phyloP scores from a whole-genome alignment of 306 rosid species.

The Benincasa hispida region DNA sequence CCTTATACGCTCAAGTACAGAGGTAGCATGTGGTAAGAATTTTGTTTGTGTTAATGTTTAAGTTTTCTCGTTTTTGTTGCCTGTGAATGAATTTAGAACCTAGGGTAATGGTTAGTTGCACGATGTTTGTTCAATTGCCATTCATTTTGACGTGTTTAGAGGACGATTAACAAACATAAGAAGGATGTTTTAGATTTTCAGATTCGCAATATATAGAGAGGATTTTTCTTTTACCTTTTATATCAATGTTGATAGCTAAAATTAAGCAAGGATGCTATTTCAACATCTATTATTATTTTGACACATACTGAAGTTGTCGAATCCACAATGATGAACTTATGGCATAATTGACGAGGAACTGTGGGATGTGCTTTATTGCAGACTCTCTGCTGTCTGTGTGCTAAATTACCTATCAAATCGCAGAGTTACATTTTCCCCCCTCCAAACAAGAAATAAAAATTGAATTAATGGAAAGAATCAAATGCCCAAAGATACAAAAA shows the following conservation, averaged over 20 bases:
- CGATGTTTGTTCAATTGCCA: neutral
- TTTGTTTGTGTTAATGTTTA: neutral
- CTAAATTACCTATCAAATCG: neutral
- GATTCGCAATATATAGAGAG: neutral
- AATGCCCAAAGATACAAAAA: neutral
- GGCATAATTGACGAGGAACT: neutral
- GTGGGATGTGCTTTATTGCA: neutral
- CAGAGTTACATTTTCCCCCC: neutral
- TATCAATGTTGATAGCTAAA: neutral
- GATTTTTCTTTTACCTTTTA: neutral
- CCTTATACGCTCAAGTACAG: constrained; percentile 89
- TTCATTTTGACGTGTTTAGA: neutral
- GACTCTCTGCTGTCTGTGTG: neutral
- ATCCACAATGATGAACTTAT: neutral
- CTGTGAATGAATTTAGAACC: neutral
- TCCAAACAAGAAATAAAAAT: neutral
- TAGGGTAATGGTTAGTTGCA: neutral
- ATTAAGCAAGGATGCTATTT: neutral
- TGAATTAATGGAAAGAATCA: neutral
- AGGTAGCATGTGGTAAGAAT: constrained; percentile 88
- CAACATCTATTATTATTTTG: neutral
- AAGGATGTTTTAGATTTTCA: neutral
- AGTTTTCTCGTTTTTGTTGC: neutral
- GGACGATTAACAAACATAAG: neutral
- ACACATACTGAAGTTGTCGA: neutral